phyloP scores from a whole-genome alignment of 1,284 basidiomycete species.

The Cutaneotrichosporon dermatis region DNA sequence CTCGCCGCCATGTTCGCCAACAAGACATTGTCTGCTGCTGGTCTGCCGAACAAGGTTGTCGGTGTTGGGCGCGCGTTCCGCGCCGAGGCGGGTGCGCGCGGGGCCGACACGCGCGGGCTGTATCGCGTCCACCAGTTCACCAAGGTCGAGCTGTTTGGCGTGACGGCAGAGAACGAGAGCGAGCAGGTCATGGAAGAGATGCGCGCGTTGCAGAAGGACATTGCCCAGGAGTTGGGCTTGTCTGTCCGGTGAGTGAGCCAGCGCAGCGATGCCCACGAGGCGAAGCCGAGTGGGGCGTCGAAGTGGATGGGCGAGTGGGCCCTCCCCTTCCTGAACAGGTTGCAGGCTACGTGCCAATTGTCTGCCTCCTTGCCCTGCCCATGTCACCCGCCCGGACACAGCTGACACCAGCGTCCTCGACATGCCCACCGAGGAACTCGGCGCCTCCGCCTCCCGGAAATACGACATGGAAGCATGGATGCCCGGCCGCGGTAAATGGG shows the following conservation, averaged over 20 bases:
- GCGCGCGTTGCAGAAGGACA: slow-evolving; percentile 66
- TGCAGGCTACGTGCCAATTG: too few relatives aligned
- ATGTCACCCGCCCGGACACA: too few relatives aligned
- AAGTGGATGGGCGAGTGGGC: too few relatives aligned
- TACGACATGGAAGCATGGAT: slow-evolving; percentile 99
- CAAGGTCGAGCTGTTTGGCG: slow-evolving; percentile 85
- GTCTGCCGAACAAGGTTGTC: slow-evolving; percentile 71
- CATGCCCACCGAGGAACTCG: slow-evolving; percentile 97
- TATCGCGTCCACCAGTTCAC: slow-evolving; percentile 98
- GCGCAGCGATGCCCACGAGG: too few relatives aligned
- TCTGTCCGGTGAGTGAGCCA: slow-evolving; percentile 63
- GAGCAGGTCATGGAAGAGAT: slow-evolving; percentile 76
- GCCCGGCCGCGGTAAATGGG: slow-evolving; percentile 94
- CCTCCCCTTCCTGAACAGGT: too few relatives aligned
- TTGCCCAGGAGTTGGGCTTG: slow-evolving; percentile 68
- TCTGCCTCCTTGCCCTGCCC: too few relatives aligned
- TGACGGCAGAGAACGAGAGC: slow-evolving; percentile 62
- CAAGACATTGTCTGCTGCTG: slow-evolving; percentile 43
- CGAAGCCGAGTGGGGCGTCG: too few relatives aligned
- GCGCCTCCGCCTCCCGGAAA: slow-evolving; percentile 89
- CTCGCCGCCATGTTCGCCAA: slow-evolving; percentile 78
- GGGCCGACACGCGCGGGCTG: slow-evolving; percentile 82
- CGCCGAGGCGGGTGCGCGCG: slow-evolving; percentile 90
- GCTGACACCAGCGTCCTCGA: slow-evolving; percentile 68
- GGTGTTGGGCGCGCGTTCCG: slow-evolving; percentile 89